Evolutionary conservation across 257 asterid genomes (phyloP), one percentile per base, ranked within the genome.

Genomic region (Ballota nigra): DNA sequence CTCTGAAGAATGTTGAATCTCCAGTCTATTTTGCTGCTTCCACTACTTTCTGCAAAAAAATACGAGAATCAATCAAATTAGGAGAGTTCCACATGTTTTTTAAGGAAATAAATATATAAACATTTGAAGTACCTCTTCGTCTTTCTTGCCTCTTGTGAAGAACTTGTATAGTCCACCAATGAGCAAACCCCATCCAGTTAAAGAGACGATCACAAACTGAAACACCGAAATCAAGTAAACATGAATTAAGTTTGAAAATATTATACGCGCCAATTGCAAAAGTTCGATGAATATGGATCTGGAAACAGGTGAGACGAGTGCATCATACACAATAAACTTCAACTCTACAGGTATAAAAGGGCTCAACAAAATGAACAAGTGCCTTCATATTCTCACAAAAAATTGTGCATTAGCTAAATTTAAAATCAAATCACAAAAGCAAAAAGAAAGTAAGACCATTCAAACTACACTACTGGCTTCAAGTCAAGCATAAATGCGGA

Each of bases 161-260:
- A 83, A 52, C 85, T 88, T 84, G 74, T 88, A 92, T 29, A 80
- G 80, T 59, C 92, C 85, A 8, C 77, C 79, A 66, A 92, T 6
- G 64, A 84, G 77, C 80, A 86, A 74, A 58, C 86, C 89, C 95
- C 95, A 89, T 66, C 97, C 98, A 41, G 96, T 15, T 76, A 88
- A 78, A 63, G 91, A 92, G 73, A 85, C 91, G 66, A 92, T 84
- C 73, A 89, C 96, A 76, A 92, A 86, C 97, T 88, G 84, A 83
- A 83, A 49, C 22, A 31, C 23, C 68, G 68, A 69, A 77, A 49
- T 33, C 65, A 60, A 45, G 49, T 23, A 13, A 55, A 63, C 2
- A 49, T 55, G 63, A 22, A 47, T 8, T 19, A 52, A 76, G 8
- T 11, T 24, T 51, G 4, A n/a, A 63, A n/a, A 10, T 38, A 1